Base-by-base conservation (phyloP, 2,329 filamentous ascomycete genomes). In the Apiospora arundinis region DNA sequence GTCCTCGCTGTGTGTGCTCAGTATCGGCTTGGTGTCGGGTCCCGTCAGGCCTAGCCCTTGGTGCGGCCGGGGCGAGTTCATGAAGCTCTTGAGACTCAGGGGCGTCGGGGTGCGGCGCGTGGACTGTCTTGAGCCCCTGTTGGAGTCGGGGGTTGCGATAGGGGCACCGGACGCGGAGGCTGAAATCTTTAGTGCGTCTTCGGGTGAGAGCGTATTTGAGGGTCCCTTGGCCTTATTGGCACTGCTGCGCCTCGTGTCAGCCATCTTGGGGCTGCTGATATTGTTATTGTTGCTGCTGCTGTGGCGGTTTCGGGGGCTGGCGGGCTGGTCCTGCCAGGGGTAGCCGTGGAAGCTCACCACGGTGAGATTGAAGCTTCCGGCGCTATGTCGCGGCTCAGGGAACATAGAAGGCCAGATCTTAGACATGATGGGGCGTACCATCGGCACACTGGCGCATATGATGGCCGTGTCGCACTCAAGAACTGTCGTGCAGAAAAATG, bases 261-360 rank as follows among this genome's bases (percentile, higher is more conserved):
- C 18, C 32, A 63, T 63, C 18, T 11, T 63, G 7, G 56, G 32
- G 21, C 56, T 63, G 56, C 28, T 63, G 32, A 63, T 63, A 16
- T 23, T 56, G 46, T n/a, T 48, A 7, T 11, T 23, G 46, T 23
- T 48, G 21, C 23, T 63, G 56, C 18, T 40, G 18, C 32, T 37
- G 56, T 11, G 56, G 18, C 56, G 32, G 18, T 63, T 21, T n/a
- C 56, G 56, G 18, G 56, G 56, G 21, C 21, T 63, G 18, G 56
- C 56, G 56, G 56, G 56, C 18, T 63, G n/a, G 37, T 68, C 32
- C 37, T 68, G 66, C 67, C 67, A 69, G 18, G 67, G 46, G 12
- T 69, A 69, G 28, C 67, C 67, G 18, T 69, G 25, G 21, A 49
- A 69, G 46, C 67, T 69, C 9, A 69, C 37, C 46, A 69, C 67